phyloP scores from a whole-genome alignment of 2,329 filamentous ascomycete genomes.

The Calonectria hawksworthii region DNA sequence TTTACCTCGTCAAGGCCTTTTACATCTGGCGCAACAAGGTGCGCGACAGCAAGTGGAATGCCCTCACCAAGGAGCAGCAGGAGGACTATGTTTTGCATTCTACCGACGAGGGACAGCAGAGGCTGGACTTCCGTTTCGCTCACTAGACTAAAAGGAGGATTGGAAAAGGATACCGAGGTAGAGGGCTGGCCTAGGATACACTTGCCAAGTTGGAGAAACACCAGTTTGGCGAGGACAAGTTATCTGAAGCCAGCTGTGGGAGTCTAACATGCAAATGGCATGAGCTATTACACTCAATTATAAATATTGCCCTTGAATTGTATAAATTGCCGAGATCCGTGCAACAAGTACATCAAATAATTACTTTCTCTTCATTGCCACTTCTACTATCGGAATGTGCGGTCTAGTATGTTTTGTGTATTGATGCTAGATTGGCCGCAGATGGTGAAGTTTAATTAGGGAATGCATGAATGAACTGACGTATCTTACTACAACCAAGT shows the following conservation, averaged over 20 bases:
- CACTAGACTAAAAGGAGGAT: conserved; percentile 50
- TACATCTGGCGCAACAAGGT: conserved; percentile 63
- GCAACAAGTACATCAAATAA: neutral
- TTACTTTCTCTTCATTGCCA: neutral
- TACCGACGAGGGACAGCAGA: conserved; percentile 66
- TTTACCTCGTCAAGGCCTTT: conserved; percentile 60
- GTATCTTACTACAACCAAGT: no score
- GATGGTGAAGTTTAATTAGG: no score
- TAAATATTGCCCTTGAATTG: neutral
- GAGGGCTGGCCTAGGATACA: neutral
- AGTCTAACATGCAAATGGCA: neutral
- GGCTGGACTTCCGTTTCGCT: conserved; percentile 68
- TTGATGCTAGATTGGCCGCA: no score
- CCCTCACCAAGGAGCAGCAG: conserved; percentile 60
- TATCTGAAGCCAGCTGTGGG: neutral
- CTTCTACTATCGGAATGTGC: neutral
- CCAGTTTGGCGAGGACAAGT: neutral
- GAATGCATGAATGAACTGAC: no score
- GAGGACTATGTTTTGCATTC: conserved; percentile 63
- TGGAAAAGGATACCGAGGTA: neutral
- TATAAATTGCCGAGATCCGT: neutral
- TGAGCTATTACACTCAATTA: neutral
- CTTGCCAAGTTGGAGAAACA: neutral
- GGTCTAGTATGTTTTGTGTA: no score
- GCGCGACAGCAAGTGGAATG: conserved; percentile 59